phyloP scores from a whole-genome alignment of 306 rosid species.

The Hippophae rhamnoides region DNA sequence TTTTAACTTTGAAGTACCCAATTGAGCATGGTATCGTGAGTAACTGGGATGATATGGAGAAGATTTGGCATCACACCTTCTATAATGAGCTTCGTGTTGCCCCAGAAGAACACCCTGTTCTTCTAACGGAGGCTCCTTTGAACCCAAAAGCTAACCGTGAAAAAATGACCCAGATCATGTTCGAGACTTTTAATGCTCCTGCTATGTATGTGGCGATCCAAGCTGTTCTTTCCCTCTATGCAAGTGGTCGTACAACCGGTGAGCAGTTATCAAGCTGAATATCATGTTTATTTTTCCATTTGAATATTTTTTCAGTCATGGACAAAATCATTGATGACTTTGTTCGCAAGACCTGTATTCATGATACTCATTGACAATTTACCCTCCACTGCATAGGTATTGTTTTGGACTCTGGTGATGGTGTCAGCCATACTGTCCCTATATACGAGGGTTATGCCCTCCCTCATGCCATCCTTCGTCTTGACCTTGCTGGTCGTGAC shows the following conservation, averaged over 20 bases:
- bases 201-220: conserved; percentile 99
- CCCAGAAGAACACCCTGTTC: conserved; percentile 98
- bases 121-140: conserved; percentile 94
- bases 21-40: conserved; percentile 98
- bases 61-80: conserved; percentile 99
- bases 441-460: conserved; percentile 97
- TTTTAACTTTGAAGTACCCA: conserved; percentile 85
- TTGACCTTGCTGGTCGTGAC: conserved; percentile 94
- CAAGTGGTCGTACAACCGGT: conserved; percentile 99
- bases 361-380: conserved; percentile 1
- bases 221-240: conserved; percentile 94
- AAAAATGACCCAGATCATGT: conserved; percentile 99
- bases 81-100: conserved; percentile 98
- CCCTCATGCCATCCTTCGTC: conserved; percentile 99
- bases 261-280: conserved; percentile 19
- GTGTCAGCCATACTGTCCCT: conserved; percentile 98
- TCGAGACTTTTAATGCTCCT: conserved; percentile 93
- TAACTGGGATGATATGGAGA: conserved; percentile 99
- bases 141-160: conserved; percentile 98
- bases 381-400: conserved; percentile 49
- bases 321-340: no score
- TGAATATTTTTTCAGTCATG: no score
- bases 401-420: conserved; percentile 97
- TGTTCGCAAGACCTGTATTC: not conserved
- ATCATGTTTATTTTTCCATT: conserved; percentile 3